phyloP scores from a whole-genome alignment of 441 rosid species.

The Flueggea neowawraea region DNA sequence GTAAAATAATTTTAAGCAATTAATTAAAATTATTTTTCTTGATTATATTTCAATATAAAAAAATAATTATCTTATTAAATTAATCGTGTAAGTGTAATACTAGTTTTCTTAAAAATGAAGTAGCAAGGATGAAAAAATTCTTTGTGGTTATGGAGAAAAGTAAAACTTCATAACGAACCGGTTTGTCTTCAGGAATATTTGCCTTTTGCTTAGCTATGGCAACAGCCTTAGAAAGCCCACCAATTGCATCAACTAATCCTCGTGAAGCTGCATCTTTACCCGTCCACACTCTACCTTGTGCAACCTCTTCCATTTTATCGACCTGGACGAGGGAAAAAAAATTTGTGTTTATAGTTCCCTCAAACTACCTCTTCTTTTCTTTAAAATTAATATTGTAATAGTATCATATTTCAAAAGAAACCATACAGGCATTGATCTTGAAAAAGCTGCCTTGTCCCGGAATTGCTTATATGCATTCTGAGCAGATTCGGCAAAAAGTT shows the following conservation, averaged over 20 bases:
- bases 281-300: slow-evolving; percentile 99
- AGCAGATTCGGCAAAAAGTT: slow-evolving; percentile 82
- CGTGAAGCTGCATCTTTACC: slow-evolving; percentile 83
- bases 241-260: slow-evolving; percentile 88
- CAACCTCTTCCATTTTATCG: slow-evolving; percentile 90
- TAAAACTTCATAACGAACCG: slow-evolving; percentile 34
- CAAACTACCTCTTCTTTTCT: background rate
- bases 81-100: too few species aligned
- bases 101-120: too few species aligned
- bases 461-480: slow-evolving; percentile 76
- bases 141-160: background rate
- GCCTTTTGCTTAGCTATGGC: slow-evolving; percentile 91
- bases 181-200: slow-evolving; percentile 64
- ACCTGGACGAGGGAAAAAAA: slow-evolving; percentile 39
- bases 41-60: too few species aligned
- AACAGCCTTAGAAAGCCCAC: slow-evolving; percentile 83
- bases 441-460: slow-evolving; percentile 86
- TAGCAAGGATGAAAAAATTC: background rate
- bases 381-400: background rate
- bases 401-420: slow-evolving; percentile 9
- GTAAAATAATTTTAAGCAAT: too few species aligned
- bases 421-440: slow-evolving; percentile 83
- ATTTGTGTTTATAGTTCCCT: background rate
- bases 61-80: too few species aligned
- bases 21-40: too few species aligned